Base-by-base conservation (phyloP, 768 basidiomycete species). In the Plicaturopsis crispa region DNA sequence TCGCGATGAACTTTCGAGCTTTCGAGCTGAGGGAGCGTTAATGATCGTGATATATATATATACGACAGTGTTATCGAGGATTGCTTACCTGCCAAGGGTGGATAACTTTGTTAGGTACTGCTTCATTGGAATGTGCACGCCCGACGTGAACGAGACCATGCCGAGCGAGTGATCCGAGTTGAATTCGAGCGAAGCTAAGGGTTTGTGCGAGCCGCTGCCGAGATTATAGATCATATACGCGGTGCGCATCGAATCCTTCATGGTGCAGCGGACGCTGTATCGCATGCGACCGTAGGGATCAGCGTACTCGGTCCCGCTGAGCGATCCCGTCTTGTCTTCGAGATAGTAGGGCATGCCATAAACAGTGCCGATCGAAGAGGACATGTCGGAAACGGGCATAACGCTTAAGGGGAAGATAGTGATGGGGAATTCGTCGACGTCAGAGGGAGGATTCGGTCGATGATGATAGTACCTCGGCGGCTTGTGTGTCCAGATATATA, bases 271-370 rank as follows among this genome's bases (percentile, higher is more conserved):
- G 39, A 77, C 60, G 36, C 51, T 54, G 44, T 80, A 59, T 21
- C 60, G 61, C 51, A 80, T 65, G 14, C 81, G 77, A 34, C 74
- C 75, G 54, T 83, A 64, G 45, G 81, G 62, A 56, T 84, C 83
- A 35, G 69, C 51, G 49, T 78, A 84, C 14, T 77, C 70, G 3
- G 78, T 71, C 24, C 70, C 75, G 10, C 61, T 59, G 24, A 78
- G 55, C 24, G 50, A 56, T 4, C 79, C 80, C 5, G 70, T 72
- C 39, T 61, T 72, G 60, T 84, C 81, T 51, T 80, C 76, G 40
- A 85, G 72, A 48, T 82, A 70, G 55, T 62, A 73, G 26, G 78
- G 74, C 48, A 80, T 60, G 40, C 72, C 74, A 43, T 73, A 77
- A 39, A 60, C 64, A 11, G 69, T 65, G n/a, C n/a, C n/a, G n/a